These are phyloP conservation scores for Gentiana macrophylla DNA, from an alignment of 257 asterid genomes.

Conservation along the genomic window DNA sequence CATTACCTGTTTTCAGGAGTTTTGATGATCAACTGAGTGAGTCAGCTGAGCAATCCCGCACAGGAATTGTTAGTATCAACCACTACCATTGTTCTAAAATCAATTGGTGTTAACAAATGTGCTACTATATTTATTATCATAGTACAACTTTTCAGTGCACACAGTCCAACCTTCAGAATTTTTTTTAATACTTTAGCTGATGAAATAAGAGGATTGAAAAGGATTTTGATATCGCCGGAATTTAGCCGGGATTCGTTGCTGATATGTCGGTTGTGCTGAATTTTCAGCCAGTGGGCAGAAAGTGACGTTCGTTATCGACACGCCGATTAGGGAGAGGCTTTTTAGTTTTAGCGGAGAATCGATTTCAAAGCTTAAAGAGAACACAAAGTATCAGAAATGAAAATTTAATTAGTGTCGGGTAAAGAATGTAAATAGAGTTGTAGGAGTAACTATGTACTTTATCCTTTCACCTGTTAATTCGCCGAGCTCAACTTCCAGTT, in stretches of 20 bases:
- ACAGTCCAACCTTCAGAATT: conserved; percentile 61
- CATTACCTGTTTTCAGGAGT: too few relatives aligned
- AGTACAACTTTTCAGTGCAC: conserved; percentile 1
- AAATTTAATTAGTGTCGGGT: conserved; percentile 1
- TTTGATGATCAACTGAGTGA: too few relatives aligned
- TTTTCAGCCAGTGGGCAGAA: conserved; percentile 50
- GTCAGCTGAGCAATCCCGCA: too few relatives aligned
- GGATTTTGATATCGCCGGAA: conserved; percentile 39
- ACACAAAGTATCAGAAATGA: conserved; percentile 24
- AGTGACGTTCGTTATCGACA: conserved; percentile 40
- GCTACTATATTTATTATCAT: too few relatives aligned
- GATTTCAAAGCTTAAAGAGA: conserved; percentile 40
- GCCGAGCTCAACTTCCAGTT: too few relatives aligned
- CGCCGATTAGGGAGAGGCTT: conserved; percentile 54
- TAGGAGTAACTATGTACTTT: too few relatives aligned
- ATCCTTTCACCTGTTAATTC: too few relatives aligned
- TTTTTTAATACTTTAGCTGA: conserved; percentile 61
- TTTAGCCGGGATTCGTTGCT: conserved; percentile 49
- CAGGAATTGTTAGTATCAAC: too few relatives aligned
- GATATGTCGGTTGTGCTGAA: conserved; percentile 41
- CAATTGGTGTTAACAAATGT: too few relatives aligned
- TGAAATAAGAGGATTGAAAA: conserved; percentile 29
- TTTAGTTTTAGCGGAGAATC: conserved; percentile 58
- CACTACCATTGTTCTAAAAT: too few relatives aligned
- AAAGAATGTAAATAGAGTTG: too few relatives aligned